phyloP scores from a whole-genome alignment of 225 moss, liverwort and hornwort species.

The Lunularia cruciata region DNA sequence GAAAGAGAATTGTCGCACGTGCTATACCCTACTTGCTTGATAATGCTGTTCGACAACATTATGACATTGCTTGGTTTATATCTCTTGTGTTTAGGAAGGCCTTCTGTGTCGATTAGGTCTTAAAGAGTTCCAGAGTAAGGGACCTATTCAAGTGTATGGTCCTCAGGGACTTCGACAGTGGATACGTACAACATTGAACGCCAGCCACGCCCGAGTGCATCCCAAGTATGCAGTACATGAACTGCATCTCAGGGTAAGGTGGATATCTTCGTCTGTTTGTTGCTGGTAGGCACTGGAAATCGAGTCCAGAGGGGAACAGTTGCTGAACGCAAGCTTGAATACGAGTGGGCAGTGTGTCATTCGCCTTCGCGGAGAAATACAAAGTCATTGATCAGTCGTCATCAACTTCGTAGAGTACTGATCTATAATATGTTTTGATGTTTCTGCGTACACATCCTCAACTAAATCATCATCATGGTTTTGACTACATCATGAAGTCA shows the following conservation, averaged over 20 bases:
- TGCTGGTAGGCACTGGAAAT: constrained; percentile 45
- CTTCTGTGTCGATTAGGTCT: constrained; percentile 96
- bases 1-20: not conserved
- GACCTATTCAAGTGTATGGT: constrained; percentile 79
- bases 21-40: not conserved
- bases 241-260: constrained; percentile 56
- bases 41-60: not conserved
- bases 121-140: constrained; percentile 54
- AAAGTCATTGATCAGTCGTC: too few relatives aligned
- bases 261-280: not conserved
- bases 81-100: constrained; percentile 73
- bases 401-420: too few relatives aligned
- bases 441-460: too few relatives aligned
- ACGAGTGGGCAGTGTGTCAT: too few relatives aligned
- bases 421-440: too few relatives aligned
- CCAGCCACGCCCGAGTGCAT: constrained; percentile 76
- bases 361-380: too few relatives aligned
- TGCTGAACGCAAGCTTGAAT: too few relatives aligned
- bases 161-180: constrained; percentile 83
- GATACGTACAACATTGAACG: constrained; percentile 84
- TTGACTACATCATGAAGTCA: too few relatives aligned
- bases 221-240: constrained; percentile 91
- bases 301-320: constrained; percentile 47
- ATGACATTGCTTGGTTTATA: constrained; percentile 7
- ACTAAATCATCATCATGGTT: too few relatives aligned